Evolutionary conservation across 495 filamentous ascomycete genomes (phyloP), one percentile per base, ranked within the genome.

Genomic region (Xylaria longipes): DNA sequence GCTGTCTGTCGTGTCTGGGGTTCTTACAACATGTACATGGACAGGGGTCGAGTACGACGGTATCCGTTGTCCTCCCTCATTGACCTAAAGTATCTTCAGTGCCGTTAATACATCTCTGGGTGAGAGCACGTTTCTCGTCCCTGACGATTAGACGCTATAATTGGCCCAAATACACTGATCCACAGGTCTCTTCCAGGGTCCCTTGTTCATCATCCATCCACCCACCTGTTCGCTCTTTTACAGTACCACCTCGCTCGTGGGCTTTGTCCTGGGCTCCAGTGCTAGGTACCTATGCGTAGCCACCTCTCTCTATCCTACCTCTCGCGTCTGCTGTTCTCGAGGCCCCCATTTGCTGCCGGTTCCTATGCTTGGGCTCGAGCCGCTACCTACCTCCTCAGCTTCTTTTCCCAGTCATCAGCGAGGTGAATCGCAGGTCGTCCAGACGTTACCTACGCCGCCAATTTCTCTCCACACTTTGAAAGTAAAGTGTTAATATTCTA

Each of bases 171-270:
- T 35, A n/a, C 45, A 50, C 11, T 50, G n/a, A 27, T 50, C 48
- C 27, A 54, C 58, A 71, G 14, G 29, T 20, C 33, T 60, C 52
- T 22, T 22, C 60, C 37, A 57, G 69, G 69, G 52, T 11, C 69
- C 69, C 69, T 33, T 33, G 69, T 48, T 22, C 7, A 54, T 50
- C 65, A 15, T 39, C 45, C 31, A 56, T 66, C 50, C 62, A 54
- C 25, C 37, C 25, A 35, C 56, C 52, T 71, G 60, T 65, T 71
- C 60, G 56, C 56, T 29, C 43, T 71, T n/a, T n/a, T n/a, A n/a
- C n/a, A n/a, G n/a, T n/a, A n/a, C n/a, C 61, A 58, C 62, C 50
- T 57, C 20, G 50, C 64, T 54, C 29, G 66, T 54, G 63, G 62
- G 60, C 54, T 48, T 64, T 35, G 63, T 39, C 37, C 69, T 65